Evolutionary conservation across 73 alveolate species (phyloP).

Genomic region (Blepharisma stoltei): DNA sequence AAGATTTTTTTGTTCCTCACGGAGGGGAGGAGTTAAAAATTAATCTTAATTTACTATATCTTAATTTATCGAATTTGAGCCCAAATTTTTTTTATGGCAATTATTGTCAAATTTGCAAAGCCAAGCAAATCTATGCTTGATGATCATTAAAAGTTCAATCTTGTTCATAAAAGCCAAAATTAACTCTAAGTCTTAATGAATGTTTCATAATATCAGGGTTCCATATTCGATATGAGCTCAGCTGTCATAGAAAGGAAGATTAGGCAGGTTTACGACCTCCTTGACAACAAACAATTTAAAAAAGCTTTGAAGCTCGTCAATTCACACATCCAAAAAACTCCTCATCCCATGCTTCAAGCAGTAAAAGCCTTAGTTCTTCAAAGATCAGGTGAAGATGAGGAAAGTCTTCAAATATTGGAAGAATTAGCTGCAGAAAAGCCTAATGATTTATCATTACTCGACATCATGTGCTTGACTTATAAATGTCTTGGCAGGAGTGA

Average conservation of each 20-base stretch:
- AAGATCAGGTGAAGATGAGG: conserved; percentile 6
- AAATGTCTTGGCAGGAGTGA: background rate
- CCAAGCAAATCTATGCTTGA: no score
- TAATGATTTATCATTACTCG: background rate
- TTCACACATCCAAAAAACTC: background rate
- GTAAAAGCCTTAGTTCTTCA: background rate
- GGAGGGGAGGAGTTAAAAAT: no score
- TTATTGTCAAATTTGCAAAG: no score
- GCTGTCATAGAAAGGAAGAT: conserved; percentile 25
- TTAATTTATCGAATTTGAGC: no score
- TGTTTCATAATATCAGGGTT: no score
- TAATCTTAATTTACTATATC: no score
- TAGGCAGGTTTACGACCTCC: background rate
- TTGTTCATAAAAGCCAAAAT: no score
- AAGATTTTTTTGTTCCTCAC: no score
- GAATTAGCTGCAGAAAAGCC: background rate
- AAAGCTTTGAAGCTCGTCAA: conserved; percentile 14
- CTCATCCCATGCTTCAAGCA: conserved; percentile 4
- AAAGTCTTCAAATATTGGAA: background rate
- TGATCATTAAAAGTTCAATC: no score
- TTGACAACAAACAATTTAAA: conserved; percentile 8
- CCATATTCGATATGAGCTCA: background rate
- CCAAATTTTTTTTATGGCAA: no score
- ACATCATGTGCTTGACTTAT: background rate
- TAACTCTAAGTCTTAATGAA: no score